Evolutionary conservation across 805 yeast genomes (phyloP), one percentile per base, ranked within the genome.

Genomic region (Wickerhamiella nectarea): DNA sequence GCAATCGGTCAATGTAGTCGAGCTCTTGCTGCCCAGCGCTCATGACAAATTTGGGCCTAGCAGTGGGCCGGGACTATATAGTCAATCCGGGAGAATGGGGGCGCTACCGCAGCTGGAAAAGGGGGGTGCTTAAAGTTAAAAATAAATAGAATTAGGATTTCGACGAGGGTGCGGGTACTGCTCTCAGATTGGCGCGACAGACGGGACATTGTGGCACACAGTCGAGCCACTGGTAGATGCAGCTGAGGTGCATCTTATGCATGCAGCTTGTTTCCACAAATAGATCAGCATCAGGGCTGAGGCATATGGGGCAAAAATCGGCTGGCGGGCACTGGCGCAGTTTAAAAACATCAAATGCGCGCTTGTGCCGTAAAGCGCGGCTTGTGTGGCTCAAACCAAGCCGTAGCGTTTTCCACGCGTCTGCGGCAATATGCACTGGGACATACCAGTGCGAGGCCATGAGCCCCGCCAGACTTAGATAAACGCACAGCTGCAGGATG

Each of bases 1-100:
- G 43, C 6, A 46, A 85, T 17, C 15, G 11, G 19, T 44, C 47
- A 14, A 35, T 35, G 9, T 36, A 25, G 25, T 36, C 40, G 25
- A 26, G 21, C 21, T 26, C 43, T 15, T 39, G 28, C 21, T 20
- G 28, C 26, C 11, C 15, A 29, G 28, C 28, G 17, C 18, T 24
- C 38, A 35, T 21, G 38, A 19, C 26, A 35, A 21, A 35, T 20
- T 11, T 12, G 7, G 36, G 21, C 7, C 5, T n/a, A n/a, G n/a
- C n/a, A n/a, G n/a, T n/a, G n/a, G n/a, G n/a, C n/a, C n/a, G n/a
- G n/a, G n/a, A n/a, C n/a, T n/a, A n/a, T n/a, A n/a, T n/a, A n/a
- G n/a, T n/a, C n/a, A n/a, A n/a, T n/a, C n/a, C n/a, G n/a, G n/a
- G n/a, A n/a, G n/a, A n/a, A n/a, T n/a, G n/a, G n/a, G n/a, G n/a